Evolutionary conservation across 1,139 yeast genomes (phyloP).

Genomic region (Suhomyces terraborum): DNA sequence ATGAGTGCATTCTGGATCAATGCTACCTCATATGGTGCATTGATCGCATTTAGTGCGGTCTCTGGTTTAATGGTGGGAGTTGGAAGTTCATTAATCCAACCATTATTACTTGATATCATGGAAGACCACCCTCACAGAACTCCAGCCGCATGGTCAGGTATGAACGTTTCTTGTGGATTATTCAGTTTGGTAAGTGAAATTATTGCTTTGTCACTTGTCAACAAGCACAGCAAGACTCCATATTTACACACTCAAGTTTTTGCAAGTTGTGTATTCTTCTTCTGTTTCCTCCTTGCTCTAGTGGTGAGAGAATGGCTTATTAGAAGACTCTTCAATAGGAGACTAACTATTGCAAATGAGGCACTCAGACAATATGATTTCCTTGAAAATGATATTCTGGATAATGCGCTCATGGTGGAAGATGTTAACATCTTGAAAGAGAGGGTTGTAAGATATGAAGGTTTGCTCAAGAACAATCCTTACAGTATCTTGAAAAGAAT

Average conservation of each 20-base stretch:
- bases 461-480: slow-evolving; percentile 7
- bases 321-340: slow-evolving; percentile 19
- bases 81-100: slow-evolving; percentile 64
- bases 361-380: not conserved
- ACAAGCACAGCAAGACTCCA: slow-evolving; percentile 37
- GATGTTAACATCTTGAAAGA: slow-evolving; percentile 6
- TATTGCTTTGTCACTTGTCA: slow-evolving; percentile 48
- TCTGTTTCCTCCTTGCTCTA: slow-evolving; percentile 29
- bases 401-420: slow-evolving; percentile 1
- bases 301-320: slow-evolving; percentile 36
- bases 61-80: slow-evolving; percentile 61
- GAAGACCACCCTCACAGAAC: slow-evolving; percentile 39
- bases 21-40: slow-evolving; percentile 50
- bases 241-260: slow-evolving; percentile 62
- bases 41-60: slow-evolving; percentile 55
- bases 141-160: slow-evolving; percentile 62
- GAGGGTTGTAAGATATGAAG: slow-evolving; percentile 15
- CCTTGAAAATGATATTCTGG: slow-evolving; percentile 9
- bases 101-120: slow-evolving; percentile 59
- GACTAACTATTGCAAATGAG: slow-evolving; percentile 15
- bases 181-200: slow-evolving; percentile 50
- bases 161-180: slow-evolving; percentile 51
- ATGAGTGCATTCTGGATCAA: slow-evolving; percentile 57
- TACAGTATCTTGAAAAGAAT: slow-evolving; percentile 7
- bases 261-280: slow-evolving; percentile 52